Evolutionary conservation across 2,329 filamentous ascomycete genomes (phyloP).

Genomic region (Trichoderma lentiforme): DNA sequence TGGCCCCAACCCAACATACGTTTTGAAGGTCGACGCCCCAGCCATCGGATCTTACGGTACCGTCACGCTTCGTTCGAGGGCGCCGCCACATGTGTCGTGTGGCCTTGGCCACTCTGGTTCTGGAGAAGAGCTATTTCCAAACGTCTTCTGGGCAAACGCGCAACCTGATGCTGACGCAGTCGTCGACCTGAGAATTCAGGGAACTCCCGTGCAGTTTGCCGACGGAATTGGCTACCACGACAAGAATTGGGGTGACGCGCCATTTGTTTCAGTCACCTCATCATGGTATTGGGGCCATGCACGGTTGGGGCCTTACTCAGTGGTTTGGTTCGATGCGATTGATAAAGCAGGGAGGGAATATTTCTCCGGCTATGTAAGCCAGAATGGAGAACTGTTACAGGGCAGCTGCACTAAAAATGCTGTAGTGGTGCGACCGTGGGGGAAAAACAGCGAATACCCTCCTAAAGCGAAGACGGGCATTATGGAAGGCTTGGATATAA

Average conservation of each 20-base stretch:
- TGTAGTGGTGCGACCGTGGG: neutral
- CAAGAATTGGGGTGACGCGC: conserved; percentile 44
- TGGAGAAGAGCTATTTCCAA: too few relatives aligned
- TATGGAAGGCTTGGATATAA: too few relatives aligned
- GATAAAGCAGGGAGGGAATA: conserved; percentile 26
- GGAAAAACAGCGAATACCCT: neutral
- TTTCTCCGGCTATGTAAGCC: neutral
- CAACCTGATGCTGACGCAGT: neutral
- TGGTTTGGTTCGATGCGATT: conserved; percentile 43
- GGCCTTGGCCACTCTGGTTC: too few relatives aligned
- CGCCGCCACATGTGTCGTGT: too few relatives aligned
- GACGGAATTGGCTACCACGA: conserved; percentile 43
- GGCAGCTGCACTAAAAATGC: neutral
- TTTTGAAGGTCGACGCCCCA: too few relatives aligned
- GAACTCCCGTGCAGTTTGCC: neutral
- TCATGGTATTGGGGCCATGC: conserved; percentile 47
- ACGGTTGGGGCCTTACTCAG: conserved; percentile 38
- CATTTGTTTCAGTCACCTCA: conserved; percentile 31
- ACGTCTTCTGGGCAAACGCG: neutral
- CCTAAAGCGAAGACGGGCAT: too few relatives aligned
- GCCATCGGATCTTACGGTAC: too few relatives aligned
- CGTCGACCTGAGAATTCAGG: neutral
- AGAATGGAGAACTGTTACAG: neutral
- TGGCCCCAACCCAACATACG: too few relatives aligned
- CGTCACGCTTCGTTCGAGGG: too few relatives aligned